A percentile compares a stretch with the other conserved stretches of the same genome.
phyloP scores from a whole-genome alignment of 352 stramenopile genomes.

The Pythium folliculosum region DNA sequence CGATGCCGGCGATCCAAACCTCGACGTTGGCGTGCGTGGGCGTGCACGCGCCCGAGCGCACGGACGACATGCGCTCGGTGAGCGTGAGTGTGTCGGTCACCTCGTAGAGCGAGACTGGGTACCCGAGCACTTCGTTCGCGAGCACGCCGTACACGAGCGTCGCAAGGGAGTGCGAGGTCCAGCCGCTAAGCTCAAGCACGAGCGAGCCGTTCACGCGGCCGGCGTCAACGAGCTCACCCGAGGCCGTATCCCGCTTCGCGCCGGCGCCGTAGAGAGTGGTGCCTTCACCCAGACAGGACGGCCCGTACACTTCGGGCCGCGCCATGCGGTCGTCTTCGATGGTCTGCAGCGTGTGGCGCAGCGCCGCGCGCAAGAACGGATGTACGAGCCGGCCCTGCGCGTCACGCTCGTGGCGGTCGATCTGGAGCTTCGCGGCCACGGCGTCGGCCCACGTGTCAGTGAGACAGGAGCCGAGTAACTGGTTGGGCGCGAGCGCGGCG shows the following conservation, averaged over 20 bases:
- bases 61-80: conserved; percentile 41
- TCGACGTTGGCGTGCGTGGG: conserved; percentile 64
- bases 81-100: conserved; percentile 18
- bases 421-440: conserved; percentile 26
- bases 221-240: conserved; percentile 9
- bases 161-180: conserved; percentile 45
- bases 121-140: conserved; percentile 42
- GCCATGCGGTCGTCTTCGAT: conserved; percentile 35
- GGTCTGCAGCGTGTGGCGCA: conserved; percentile 32
- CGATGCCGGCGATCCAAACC: conserved; percentile 44
- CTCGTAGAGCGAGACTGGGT: conserved; percentile 28
- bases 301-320: conserved; percentile 14
- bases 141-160: conserved; percentile 49
- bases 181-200: conserved; percentile 38
- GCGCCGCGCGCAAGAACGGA: conserved; percentile 44
- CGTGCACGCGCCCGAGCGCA: conserved; percentile 36
- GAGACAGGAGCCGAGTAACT: conserved; percentile 54
- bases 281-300: conserved; percentile 12
- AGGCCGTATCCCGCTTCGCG: conserved; percentile 15
- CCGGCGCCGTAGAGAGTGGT: conserved; percentile 30
- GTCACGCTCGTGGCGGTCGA: conserved; percentile 32
- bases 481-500: conserved; percentile 4
- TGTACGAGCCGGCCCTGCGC: conserved; percentile 31
- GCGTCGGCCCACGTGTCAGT: conserved; percentile 34
- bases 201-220: conserved; percentile 34